phyloP scores from a whole-genome alignment of 257 asterid species.

The Penstemon davidsonii region DNA sequence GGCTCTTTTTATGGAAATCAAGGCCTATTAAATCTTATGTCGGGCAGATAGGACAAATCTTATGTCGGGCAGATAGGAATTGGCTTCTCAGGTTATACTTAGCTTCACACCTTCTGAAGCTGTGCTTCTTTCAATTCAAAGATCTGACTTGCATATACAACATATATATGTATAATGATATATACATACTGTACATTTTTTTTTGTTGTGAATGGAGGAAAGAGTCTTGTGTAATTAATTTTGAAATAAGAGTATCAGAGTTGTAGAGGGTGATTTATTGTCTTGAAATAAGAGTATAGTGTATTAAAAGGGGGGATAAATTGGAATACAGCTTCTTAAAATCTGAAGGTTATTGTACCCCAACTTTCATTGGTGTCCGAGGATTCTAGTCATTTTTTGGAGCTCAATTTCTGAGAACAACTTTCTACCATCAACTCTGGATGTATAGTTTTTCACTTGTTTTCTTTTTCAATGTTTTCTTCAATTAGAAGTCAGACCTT shows the following conservation, averaged over 20 bases:
- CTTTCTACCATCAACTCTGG: too few species aligned
- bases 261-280: constrained; percentile 3
- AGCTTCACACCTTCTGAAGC: neutral
- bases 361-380: too few species aligned
- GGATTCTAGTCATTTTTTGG: too few species aligned
- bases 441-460: too few species aligned
- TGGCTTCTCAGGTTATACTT: neutral
- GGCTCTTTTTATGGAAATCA: constrained; percentile 78
- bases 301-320: neutral
- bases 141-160: neutral
- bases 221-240: neutral
- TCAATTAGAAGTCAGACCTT: too few species aligned
- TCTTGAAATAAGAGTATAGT: neutral
- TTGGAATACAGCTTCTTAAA: too few species aligned
- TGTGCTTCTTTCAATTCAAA: constrained; percentile 6
- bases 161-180: neutral
- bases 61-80: constrained; percentile 48
- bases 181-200: too few species aligned
- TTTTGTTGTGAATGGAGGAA: too few species aligned
- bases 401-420: too few species aligned
- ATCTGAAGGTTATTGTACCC: too few species aligned
- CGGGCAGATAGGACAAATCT: constrained; percentile 49
- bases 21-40: constrained; percentile 64
- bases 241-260: neutral
- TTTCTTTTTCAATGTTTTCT: too few species aligned